Conservation (phyloP, 2,329 filamentous ascomycete genomes). For the Pleurostoma richardsiae region DNA sequence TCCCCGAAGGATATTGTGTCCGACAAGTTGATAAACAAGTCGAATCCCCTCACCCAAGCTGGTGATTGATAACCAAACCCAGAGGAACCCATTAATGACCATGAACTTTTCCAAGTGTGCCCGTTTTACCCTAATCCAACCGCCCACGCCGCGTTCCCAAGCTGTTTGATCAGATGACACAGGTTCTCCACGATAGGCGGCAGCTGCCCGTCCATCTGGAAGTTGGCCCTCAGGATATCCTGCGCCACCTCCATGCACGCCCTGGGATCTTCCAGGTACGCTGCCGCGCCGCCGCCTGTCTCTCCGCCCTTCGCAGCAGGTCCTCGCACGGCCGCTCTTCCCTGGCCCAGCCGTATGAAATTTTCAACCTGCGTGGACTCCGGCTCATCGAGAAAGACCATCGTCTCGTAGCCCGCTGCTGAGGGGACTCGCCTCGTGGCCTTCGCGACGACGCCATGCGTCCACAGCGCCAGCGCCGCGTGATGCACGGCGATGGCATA, state of each 20-base stretch:
- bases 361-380: slow-evolving; percentile 47
- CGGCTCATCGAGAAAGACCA: slow-evolving; percentile 51
- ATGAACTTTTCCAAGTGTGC: too few relatives aligned
- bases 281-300: slow-evolving; percentile 9
- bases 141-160: slow-evolving; percentile 45
- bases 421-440: slow-evolving; percentile 22
- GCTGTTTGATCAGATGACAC: slow-evolving; percentile 55
- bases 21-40: too few relatives aligned
- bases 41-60: too few relatives aligned
- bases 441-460: slow-evolving; percentile 55
- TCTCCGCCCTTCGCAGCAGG: slow-evolving; percentile 14
- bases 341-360: slow-evolving; percentile 53
- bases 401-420: slow-evolving; percentile 26
- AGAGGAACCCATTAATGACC: too few relatives aligned
- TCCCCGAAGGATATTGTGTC: too few relatives aligned
- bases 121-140: slow-evolving; percentile 19
- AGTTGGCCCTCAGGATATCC: slow-evolving; percentile 51
- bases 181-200: slow-evolving; percentile 66
- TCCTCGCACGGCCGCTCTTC: slow-evolving; percentile 43
- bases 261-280: slow-evolving; percentile 41
- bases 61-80: too few relatives aligned
- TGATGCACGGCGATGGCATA: slow-evolving; percentile 66
- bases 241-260: slow-evolving; percentile 55
- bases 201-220: slow-evolving; percentile 32
- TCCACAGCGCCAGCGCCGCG: slow-evolving; percentile 63